Conservation (phyloP, 106 monocot genomes). For the Alisma plantagoaquatica region DNA sequence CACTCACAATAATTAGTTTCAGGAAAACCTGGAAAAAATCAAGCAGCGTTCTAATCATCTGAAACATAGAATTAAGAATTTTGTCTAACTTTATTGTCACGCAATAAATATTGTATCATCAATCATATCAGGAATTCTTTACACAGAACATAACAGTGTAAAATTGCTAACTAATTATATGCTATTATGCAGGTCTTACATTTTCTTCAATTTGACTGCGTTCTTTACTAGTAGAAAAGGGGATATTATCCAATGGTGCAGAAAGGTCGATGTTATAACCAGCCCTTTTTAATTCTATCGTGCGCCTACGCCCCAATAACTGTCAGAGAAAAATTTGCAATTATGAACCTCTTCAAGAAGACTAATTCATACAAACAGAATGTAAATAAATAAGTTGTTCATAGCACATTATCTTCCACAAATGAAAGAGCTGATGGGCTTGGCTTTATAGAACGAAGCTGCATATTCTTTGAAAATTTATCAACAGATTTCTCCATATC, state of each 20-base stretch:
- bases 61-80: too few relatives aligned
- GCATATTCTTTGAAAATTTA: conserved; percentile 73
- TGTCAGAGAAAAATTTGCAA: conserved; percentile 18
- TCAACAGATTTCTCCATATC: conserved; percentile 40
- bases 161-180: too few relatives aligned
- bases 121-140: too few relatives aligned
- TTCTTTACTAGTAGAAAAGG: conserved; percentile 63
- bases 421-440: conserved; percentile 82
- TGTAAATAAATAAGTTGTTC: neutral
- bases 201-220: conserved; percentile 85
- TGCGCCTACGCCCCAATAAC: conserved; percentile 83
- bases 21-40: too few relatives aligned
- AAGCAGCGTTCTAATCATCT: too few relatives aligned
- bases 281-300: conserved; percentile 69
- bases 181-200: too few relatives aligned
- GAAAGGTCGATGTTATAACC: conserved; percentile 85
- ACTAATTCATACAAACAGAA: neutral
- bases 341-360: conserved; percentile 1
- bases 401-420: conserved; percentile 88
- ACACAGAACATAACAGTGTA: too few relatives aligned
- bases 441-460: conserved; percentile 92
- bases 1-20: too few relatives aligned
- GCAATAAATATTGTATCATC: too few relatives aligned
- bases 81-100: too few relatives aligned
- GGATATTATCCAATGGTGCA: conserved; percentile 79